A percentile compares a stretch with the other conserved stretches of the same genome.
These are phyloP conservation scores for Microcera coccophila DNA, from an alignment of 2,329 filamentous ascomycete species.

Conservation along the genomic window DNA sequence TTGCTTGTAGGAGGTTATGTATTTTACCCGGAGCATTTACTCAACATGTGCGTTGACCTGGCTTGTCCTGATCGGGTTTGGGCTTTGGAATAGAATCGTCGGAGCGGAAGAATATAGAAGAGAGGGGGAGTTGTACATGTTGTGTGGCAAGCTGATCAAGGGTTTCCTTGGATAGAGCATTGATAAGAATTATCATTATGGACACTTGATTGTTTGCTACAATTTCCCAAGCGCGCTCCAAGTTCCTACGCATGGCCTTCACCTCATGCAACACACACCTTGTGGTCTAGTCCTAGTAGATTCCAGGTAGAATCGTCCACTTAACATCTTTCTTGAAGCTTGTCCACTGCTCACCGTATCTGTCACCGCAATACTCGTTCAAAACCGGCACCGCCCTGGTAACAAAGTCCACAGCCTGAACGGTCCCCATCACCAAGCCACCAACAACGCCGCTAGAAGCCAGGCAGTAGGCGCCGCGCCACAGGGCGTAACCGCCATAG, in stretches of 20 bases:
- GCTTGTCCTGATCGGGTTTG: constrained; percentile 19
- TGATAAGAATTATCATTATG: too few relatives aligned
- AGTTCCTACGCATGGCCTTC: too few relatives aligned
- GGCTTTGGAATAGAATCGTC: too few relatives aligned
- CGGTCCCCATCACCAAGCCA: constrained; percentile 27
- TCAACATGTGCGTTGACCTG: constrained; percentile 26
- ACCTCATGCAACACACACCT: too few relatives aligned
- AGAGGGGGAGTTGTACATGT: neutral
- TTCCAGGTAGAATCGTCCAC: constrained; percentile 34
- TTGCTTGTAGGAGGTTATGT: constrained; percentile 12
- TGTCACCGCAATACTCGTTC: constrained; percentile 35
- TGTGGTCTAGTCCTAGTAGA: too few relatives aligned
- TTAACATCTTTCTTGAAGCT: constrained; percentile 37
- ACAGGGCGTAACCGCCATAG: constrained; percentile 38
- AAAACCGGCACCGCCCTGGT: constrained; percentile 29
- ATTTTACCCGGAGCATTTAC: constrained; percentile 29
- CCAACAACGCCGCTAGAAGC: constrained; percentile 35
- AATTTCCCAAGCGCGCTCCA: too few relatives aligned
- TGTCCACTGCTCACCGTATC: constrained; percentile 38
- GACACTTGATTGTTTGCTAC: too few relatives aligned
- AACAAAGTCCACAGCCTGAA: constrained; percentile 31
- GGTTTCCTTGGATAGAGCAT: too few relatives aligned
- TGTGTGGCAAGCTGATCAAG: too few relatives aligned
- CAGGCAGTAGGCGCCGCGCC: constrained; percentile 32
- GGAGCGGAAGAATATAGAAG: too few relatives aligned